phyloP scores from a whole-genome alignment of 73 alveolate species.

The Paramecium sonneborni region DNA sequence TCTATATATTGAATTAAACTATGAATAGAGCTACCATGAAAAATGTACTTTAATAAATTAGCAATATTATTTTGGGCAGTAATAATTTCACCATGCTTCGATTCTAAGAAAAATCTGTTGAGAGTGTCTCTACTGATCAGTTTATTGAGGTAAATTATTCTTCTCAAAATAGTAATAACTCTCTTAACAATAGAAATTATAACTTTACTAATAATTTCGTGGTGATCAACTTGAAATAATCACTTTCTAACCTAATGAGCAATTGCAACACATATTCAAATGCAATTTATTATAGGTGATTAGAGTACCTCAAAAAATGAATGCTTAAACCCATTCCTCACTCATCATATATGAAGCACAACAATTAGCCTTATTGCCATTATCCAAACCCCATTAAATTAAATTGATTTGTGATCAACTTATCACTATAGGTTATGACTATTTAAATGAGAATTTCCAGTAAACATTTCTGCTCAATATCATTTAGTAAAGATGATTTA shows the following conservation, averaged over 20 bases:
- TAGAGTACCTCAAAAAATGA: neutral
- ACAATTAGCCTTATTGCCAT: neutral
- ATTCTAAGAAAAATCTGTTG: slow-evolving; percentile 3
- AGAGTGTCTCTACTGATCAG: slow-evolving; percentile 21
- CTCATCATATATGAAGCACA: neutral
- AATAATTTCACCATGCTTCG: neutral
- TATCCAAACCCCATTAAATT: neutral
- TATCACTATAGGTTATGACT: slow-evolving; percentile 30
- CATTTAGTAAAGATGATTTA: slow-evolving; percentile 7
- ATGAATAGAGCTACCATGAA: neutral
- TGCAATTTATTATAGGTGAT: neutral
- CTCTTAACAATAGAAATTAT: neutral
- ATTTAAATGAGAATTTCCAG: slow-evolving; percentile 2
- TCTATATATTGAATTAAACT: neutral
- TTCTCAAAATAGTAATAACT: neutral
- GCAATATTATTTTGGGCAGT: neutral
- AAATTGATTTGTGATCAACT: slow-evolving; percentile 7
- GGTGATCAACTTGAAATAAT: neutral
- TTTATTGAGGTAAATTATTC: neutral
- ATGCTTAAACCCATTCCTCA: neutral
- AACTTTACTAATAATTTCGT: neutral
- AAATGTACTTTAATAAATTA: neutral
- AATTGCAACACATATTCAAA: neutral
- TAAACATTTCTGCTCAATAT: neutral
- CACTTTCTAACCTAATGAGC: neutral